Percentiles rank a stretch among this genome's conserved stretches.
These are phyloP conservation scores for Mallotus repandus DNA, from an alignment of 441 rosid genomes.

Conservation along the genomic window DNA sequence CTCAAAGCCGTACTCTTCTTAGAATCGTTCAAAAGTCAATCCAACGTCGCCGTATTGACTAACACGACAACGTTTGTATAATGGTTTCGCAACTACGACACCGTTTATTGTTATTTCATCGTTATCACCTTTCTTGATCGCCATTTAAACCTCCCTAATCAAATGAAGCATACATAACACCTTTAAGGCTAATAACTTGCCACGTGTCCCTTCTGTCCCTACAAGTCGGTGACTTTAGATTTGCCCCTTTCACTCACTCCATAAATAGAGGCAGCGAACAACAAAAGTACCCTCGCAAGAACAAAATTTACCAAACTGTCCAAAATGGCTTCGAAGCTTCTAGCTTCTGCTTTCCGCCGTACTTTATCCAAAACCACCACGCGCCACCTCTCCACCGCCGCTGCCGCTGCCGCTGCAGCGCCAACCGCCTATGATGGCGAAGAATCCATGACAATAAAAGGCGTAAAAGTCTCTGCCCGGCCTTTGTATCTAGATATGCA, in stretches of 20 bases:
- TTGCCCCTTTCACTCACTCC: neutral
- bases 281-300: neutral
- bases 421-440: conserved; percentile 31
- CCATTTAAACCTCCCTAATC: too few relatives aligned
- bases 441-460: conserved; percentile 60
- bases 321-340: conserved; percentile 50
- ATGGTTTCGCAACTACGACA: neutral
- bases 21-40: neutral
- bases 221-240: conserved; percentile 7
- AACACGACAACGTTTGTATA: neutral
- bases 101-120: neutral
- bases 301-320: neutral
- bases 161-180: neutral
- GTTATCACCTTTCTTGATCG: neutral
- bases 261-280: neutral
- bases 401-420: conserved; percentile 33
- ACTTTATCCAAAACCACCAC: conserved; percentile 19
- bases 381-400: conserved; percentile 36
- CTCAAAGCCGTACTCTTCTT: neutral
- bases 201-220: conserved; percentile 5
- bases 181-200: neutral
- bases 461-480: conserved; percentile 71
- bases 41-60: neutral
- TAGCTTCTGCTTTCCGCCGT: conserved; percentile 44
- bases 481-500: conserved; percentile 93